Conservation (phyloP, 1,139 yeast genomes). For the Taphrina pruni region DNA sequence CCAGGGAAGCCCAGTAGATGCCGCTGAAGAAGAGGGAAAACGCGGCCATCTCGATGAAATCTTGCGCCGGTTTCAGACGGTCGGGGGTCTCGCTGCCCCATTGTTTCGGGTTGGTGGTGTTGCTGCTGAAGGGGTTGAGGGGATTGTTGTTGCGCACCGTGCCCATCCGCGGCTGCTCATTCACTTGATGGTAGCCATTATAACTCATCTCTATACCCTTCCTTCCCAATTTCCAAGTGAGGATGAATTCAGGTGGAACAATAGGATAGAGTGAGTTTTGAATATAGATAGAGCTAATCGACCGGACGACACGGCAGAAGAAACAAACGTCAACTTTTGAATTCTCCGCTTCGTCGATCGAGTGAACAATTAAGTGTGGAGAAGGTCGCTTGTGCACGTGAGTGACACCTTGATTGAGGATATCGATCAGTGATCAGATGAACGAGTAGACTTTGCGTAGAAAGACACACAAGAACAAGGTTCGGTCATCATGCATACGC, state of each 20-base stretch:
- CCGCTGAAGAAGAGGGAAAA: conserved; percentile 31
- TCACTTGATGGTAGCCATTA: conserved; percentile 24
- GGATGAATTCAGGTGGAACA: too few relatives aligned
- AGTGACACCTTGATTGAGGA: too few relatives aligned
- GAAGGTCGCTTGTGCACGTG: too few relatives aligned
- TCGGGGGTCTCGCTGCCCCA: conserved; percentile 27
- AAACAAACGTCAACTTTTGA: too few relatives aligned
- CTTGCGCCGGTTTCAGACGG: conserved; percentile 20
- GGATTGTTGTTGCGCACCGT: conserved; percentile 22
- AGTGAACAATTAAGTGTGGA: too few relatives aligned
- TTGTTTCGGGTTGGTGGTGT: conserved; percentile 29
- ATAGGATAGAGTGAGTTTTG: too few relatives aligned
- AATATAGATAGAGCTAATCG: too few relatives aligned
- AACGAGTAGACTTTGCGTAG: too few relatives aligned
- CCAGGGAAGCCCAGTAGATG: conserved; percentile 28
- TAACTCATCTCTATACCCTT: conserved; percentile 1
- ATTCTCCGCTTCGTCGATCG: too few relatives aligned
- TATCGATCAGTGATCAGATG: background rate
- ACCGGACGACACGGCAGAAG: too few relatives aligned
- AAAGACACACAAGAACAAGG: too few relatives aligned
- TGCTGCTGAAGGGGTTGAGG: conserved; percentile 24
- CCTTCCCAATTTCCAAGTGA: background rate
- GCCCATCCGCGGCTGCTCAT: conserved; percentile 16
- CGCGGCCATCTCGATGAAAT: conserved; percentile 29
- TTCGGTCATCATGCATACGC: too few relatives aligned